A percentile compares a stretch with the other conserved stretches of the same genome.
phyloP scores from a whole-genome alignment of 176 grass and related monocot species.

The Puya raimondii region DNA sequence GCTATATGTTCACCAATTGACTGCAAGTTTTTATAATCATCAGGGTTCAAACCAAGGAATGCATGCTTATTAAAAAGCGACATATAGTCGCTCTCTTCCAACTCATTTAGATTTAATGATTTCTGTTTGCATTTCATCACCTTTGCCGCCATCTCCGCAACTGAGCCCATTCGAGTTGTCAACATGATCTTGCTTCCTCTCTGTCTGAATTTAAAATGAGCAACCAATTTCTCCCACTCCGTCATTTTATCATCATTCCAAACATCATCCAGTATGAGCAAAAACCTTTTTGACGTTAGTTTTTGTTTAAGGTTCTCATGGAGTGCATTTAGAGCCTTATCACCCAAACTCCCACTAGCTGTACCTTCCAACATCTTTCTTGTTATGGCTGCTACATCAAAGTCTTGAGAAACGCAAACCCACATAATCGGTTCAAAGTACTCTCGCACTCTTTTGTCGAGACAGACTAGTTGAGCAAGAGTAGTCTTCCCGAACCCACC shows the following conservation, averaged over 20 bases:
- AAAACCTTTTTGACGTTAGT: conserved; percentile 4
- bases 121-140: background rate
- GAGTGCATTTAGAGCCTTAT: conserved; percentile 5
- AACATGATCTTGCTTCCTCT: conserved; percentile 21
- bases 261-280: conserved; percentile 28
- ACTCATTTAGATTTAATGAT: background rate
- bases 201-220: conserved; percentile 10
- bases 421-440: conserved; percentile 4
- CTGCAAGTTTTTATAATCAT: conserved; percentile 8
- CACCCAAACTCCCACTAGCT: background rate
- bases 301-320: conserved; percentile 12
- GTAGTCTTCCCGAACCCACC: conserved; percentile 2
- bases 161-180: conserved; percentile 5
- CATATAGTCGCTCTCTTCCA: background rate
- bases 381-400: conserved; percentile 1
- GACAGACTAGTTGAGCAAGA: conserved; percentile 8
- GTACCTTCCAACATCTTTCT: conserved; percentile 9
- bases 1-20: conserved; percentile 3
- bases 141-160: background rate
- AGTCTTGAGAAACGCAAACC: conserved; percentile 16
- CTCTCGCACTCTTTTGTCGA: conserved; percentile 9
- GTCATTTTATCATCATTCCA: background rate
- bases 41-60: conserved; percentile 10
- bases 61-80: conserved; percentile 12
- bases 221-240: conserved; percentile 9